A percentile compares a stretch with the other conserved stretches of the same genome.
These are phyloP conservation scores for Pseudocercospora cruenta DNA, from an alignment of 2,329 filamentous ascomycete species.

Conservation along the genomic window DNA sequence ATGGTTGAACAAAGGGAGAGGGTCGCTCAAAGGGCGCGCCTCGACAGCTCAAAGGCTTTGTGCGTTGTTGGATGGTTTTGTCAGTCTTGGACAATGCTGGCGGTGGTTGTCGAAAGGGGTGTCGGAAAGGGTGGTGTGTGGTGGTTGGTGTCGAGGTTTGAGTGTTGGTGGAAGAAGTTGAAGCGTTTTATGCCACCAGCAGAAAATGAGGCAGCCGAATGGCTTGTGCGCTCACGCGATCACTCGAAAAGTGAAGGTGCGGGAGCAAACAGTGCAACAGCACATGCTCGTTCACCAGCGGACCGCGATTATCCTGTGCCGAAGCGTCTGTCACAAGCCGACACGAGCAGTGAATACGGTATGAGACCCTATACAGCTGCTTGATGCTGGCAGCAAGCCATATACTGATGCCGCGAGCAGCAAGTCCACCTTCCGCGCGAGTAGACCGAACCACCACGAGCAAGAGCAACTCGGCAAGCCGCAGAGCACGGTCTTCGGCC, in stretches of 20 bases:
- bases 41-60: neutral
- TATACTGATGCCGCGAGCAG: constrained; percentile 2
- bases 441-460: neutral
- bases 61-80: neutral
- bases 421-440: neutral
- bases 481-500: neutral
- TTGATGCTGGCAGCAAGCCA: neutral
- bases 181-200: neutral
- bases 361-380: neutral
- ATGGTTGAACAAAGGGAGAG: neutral
- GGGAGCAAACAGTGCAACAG: neutral
- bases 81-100: neutral
- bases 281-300: neutral
- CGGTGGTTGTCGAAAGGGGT: neutral
- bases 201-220: neutral
- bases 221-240: neutral
- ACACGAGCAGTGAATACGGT: neutral
- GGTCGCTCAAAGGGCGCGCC: neutral
- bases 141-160: neutral
- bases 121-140: neutral
- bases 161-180: constrained; percentile 6
- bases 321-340: neutral
- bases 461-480: neutral
- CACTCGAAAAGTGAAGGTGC: constrained; percentile 3
- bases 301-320: neutral